Conservation (phyloP, 2,329 filamentous ascomycete genomes). For the Exutisphaerella laricina region DNA sequence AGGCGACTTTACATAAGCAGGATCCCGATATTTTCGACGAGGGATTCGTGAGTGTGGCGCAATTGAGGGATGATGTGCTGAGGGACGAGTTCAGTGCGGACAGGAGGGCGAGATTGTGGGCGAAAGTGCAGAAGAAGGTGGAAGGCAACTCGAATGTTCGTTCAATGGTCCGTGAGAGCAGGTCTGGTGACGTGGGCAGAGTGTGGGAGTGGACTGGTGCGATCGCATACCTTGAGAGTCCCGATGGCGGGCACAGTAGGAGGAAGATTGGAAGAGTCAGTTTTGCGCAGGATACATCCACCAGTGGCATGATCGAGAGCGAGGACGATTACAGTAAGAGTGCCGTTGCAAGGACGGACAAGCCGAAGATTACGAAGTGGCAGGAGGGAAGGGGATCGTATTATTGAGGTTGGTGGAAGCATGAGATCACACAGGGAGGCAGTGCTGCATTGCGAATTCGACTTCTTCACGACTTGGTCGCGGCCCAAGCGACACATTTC, state of each 20-base stretch:
- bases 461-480: no score
- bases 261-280: conserved; percentile 28
- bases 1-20: conserved; percentile 71
- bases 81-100: conserved; percentile 70
- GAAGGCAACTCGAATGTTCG: conserved; percentile 93
- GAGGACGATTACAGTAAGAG: conserved; percentile 14
- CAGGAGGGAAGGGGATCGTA: conserved; percentile 42
- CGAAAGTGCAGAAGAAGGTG: conserved; percentile 73
- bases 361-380: conserved; percentile 34
- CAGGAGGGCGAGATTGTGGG: conserved; percentile 77
- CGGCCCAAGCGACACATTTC: no score
- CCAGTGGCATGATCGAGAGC: conserved; percentile 11
- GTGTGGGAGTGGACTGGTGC: conserved; percentile 67
- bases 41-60: conserved; percentile 77
- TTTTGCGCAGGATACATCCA: conserved; percentile 23
- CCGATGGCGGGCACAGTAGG: conserved; percentile 15
- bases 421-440: no score
- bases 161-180: conserved; percentile 62
- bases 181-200: conserved; percentile 51
- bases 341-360: conserved; percentile 13
- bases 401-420: conserved; percentile 34
- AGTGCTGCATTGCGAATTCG: no score
- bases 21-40: conserved; percentile 62
- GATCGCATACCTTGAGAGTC: conserved; percentile 35
- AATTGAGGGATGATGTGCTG: conserved; percentile 85